A percentile compares a stretch with the other conserved stretches of the same genome.
Evolutionary conservation across 2,329 filamentous ascomycete species (phyloP).

Genomic region (Aspergillus arachidicola): DNA sequence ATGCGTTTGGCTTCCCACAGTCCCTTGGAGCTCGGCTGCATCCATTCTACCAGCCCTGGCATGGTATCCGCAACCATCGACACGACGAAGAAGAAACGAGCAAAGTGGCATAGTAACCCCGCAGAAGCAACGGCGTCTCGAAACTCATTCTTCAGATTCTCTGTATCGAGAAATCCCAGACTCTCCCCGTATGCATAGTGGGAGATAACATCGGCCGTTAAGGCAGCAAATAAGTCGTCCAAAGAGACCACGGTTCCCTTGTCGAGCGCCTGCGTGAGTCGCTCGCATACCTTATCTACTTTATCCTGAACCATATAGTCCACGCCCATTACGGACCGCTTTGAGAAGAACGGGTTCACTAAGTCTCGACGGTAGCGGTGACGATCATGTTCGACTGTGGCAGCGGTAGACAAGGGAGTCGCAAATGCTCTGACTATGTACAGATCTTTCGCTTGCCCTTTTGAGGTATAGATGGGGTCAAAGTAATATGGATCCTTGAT

Average conservation of each 20-base stretch:
- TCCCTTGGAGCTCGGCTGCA: not conserved
- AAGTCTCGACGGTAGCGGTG: slow-evolving; percentile 1
- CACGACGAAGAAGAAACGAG: not conserved
- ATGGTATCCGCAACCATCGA: not conserved
- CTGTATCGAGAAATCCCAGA: not conserved
- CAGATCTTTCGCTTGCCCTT: slow-evolving; percentile 8
- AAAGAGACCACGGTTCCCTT: not conserved
- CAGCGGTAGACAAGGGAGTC: not conserved
- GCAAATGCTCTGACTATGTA: not conserved
- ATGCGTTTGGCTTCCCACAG: not conserved
- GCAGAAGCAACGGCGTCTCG: not conserved
- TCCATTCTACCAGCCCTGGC: not conserved
- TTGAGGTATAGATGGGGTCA: slow-evolving; percentile 33
- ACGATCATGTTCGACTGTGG: not conserved
- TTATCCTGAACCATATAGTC: not conserved
- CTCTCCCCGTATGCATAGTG: not conserved
- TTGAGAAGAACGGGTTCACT: not conserved
- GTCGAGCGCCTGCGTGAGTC: not conserved
- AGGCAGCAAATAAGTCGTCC: not conserved
- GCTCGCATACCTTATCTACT: not conserved
- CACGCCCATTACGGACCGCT: not conserved
- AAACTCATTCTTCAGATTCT: not conserved
- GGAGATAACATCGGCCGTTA: not conserved
- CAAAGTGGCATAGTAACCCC: not conserved
- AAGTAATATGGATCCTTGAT: slow-evolving; percentile 37